Evolutionary conservation across 352 stramenopile species (phyloP).

Genomic region (Phytophthora pseudosyringae): DNA sequence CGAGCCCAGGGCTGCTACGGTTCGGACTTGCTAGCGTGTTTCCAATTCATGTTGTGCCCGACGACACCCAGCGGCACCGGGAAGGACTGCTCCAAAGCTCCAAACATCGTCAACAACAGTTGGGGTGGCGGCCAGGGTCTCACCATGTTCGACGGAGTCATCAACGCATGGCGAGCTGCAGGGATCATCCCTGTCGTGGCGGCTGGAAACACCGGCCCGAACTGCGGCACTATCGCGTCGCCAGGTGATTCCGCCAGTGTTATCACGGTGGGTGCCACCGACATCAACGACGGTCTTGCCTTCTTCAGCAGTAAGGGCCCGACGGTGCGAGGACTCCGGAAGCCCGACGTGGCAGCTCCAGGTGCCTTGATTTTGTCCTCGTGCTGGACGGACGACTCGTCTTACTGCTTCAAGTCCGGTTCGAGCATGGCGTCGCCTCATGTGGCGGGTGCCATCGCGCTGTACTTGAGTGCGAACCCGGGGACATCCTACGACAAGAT

Average conservation of each 20-base stretch:
- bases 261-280: conserved; percentile 67
- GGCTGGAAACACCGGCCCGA: conserved; percentile 58
- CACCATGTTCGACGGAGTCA: conserved; percentile 48
- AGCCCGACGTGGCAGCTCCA: conserved; percentile 63
- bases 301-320: conserved; percentile 65
- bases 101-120: conserved; percentile 72
- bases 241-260: conserved; percentile 63
- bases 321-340: conserved; percentile 45
- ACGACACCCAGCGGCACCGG: conserved; percentile 44
- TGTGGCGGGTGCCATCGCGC: conserved; percentile 57
- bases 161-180: conserved; percentile 49
- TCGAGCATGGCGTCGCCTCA: conserved; percentile 76
- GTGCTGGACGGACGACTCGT: conserved; percentile 51
- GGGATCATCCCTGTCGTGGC: conserved; percentile 71
- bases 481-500: conserved; percentile 49
- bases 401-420: conserved; percentile 65
- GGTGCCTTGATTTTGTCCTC: conserved; percentile 54
- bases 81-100: conserved; percentile 61
- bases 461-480: conserved; percentile 56
- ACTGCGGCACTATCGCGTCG: conserved; percentile 55
- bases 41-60: conserved; percentile 77
- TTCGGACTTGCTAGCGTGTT: conserved; percentile 57
- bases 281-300: conserved; percentile 49
- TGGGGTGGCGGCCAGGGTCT: conserved; percentile 63
- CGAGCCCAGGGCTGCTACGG: conserved; percentile 44